A percentile compares a stretch with the other conserved stretches of the same genome.
phyloP scores from a whole-genome alignment of 2,329 filamentous ascomycete species.

The Onygenales sp. region DNA sequence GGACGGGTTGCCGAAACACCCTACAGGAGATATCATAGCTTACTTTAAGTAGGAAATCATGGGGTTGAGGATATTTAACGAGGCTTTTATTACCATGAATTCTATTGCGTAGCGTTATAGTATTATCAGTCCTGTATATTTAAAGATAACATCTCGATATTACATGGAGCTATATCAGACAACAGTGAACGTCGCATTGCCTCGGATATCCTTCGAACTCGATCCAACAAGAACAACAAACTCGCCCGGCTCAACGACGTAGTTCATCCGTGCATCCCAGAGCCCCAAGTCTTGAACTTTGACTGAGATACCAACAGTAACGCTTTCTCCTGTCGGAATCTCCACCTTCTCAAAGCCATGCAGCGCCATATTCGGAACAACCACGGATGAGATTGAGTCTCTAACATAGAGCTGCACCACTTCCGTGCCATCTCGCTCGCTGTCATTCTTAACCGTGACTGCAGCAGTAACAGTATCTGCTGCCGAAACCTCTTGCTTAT shows the following conservation, averaged over 20 bases:
- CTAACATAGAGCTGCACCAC: constrained; percentile 61
- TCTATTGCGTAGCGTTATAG: no score
- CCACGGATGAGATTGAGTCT: constrained; percentile 53
- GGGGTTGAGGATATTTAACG: no score
- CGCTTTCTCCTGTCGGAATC: constrained; percentile 50
- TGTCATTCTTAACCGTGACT: constrained; percentile 53
- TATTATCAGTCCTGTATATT: no score
- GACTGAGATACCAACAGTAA: constrained; percentile 43
- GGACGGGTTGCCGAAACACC: not conserved
- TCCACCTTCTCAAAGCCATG: constrained; percentile 59
- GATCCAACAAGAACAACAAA: constrained; percentile 54
- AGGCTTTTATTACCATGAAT: no score
- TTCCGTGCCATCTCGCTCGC: constrained; percentile 50
- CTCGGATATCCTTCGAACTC: constrained; percentile 30
- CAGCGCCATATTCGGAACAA: constrained; percentile 54
- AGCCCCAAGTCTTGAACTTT: constrained; percentile 43
- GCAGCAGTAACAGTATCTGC: constrained; percentile 49
- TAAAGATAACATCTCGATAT: no score
- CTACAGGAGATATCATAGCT: not conserved
- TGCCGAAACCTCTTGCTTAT: constrained; percentile 39
- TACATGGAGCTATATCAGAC: not conserved
- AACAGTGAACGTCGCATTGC: constrained; percentile 20
- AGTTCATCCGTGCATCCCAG: constrained; percentile 54
- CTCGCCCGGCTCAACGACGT: constrained; percentile 63
- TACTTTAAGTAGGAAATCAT: no score